Evolutionary conservation across 1,284 basidiomycete species (phyloP).

Genomic region (Waitea zeae): DNA sequence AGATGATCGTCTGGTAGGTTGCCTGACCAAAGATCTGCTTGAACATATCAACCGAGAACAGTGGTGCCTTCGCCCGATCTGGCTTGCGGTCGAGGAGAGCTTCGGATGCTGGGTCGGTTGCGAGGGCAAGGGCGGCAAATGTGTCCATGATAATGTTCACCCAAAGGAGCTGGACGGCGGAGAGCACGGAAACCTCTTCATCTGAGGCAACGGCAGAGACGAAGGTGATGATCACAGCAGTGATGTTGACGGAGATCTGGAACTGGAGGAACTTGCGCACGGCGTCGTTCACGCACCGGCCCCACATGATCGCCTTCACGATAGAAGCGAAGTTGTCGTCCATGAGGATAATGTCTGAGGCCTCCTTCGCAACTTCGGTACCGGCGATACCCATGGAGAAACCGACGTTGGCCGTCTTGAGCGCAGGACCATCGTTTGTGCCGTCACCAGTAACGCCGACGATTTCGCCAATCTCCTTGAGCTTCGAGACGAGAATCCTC

Average conservation of each 20-base stretch:
- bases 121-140: slow-evolving; percentile 91
- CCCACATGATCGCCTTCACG: slow-evolving; percentile 97
- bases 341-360: slow-evolving; percentile 98
- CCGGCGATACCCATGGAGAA: slow-evolving; percentile 99
- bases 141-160: slow-evolving; percentile 98
- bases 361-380: slow-evolving; percentile 98
- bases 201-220: slow-evolving; percentile 74
- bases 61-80: slow-evolving; percentile 72
- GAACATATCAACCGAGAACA: slow-evolving; percentile 86
- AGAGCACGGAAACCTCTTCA: slow-evolving; percentile 70
- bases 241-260: slow-evolving; percentile 93
- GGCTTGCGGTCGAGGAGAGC: slow-evolving; percentile 78
- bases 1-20: slow-evolving; percentile 72
- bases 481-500: slow-evolving; percentile 79
- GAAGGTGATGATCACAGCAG: slow-evolving; percentile 89
- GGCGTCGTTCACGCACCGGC: slow-evolving; percentile 93
- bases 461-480: slow-evolving; percentile 80
- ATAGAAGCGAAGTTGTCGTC: slow-evolving; percentile 96
- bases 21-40: slow-evolving; percentile 93
- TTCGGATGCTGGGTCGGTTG: slow-evolving; percentile 86
- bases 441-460: slow-evolving; percentile 98
- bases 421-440: slow-evolving; percentile 93
- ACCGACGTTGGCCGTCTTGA: slow-evolving; percentile 88
- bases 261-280: slow-evolving; percentile 98
- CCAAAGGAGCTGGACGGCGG: slow-evolving; percentile 94